A percentile compares a stretch with the other conserved stretches of the same genome.
phyloP scores from a whole-genome alignment of 2,329 filamentous ascomycete species.

The Xylaria arbuscula region DNA sequence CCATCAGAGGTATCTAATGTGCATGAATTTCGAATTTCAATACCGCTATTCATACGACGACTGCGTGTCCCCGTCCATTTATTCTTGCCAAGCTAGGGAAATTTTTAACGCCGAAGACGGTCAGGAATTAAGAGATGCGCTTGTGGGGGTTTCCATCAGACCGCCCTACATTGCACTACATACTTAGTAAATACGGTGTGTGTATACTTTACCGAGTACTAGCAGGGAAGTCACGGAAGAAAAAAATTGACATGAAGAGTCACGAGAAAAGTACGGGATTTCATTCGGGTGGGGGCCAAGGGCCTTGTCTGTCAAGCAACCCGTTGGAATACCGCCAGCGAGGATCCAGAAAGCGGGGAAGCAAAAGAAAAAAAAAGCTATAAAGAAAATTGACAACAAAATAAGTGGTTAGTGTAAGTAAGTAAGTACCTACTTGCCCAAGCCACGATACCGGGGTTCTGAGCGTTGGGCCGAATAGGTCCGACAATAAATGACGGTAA shows the following conservation, averaged over 20 bases:
- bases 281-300: not conserved
- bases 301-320: conserved; percentile 1
- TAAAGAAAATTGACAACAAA: not conserved
- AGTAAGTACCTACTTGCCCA: not conserved
- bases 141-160: conserved; percentile 10
- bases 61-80: not conserved
- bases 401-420: not conserved
- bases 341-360: conserved; percentile 6
- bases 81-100: conserved; percentile 6
- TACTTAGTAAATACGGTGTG: not conserved
- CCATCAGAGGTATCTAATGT: not conserved
- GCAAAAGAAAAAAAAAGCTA: not conserved
- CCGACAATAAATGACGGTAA: not conserved
- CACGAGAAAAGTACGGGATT: conserved; percentile 18
- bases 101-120: conserved; percentile 21
- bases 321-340: conserved; percentile 21
- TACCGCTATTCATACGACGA: not conserved
- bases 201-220: not conserved
- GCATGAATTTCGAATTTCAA: not conserved
- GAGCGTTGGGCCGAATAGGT: conserved; percentile 7
- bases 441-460: conserved; percentile 13
- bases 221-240: not conserved
- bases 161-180: not conserved
- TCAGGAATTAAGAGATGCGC: conserved; percentile 25
- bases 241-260: not conserved